phyloP scores from a whole-genome alignment of 306 rosid genomes.

The Nissolia schottii region DNA sequence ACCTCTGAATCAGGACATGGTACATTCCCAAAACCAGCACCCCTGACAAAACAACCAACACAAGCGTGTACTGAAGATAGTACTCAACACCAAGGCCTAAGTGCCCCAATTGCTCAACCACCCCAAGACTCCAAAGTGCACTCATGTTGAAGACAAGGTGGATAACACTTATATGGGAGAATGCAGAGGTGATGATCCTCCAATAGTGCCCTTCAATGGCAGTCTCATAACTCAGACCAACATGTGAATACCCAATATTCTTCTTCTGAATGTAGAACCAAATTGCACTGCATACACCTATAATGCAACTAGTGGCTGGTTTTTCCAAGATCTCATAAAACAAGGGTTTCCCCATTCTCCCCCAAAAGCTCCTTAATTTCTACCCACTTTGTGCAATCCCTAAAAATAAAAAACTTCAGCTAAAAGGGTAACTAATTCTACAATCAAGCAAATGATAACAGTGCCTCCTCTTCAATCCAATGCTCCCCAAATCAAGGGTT shows the following conservation, averaged over 20 bases:
- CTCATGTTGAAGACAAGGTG: slow-evolving; percentile 97
- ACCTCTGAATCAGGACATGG: slow-evolving; percentile 76
- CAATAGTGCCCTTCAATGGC: slow-evolving; percentile 88
- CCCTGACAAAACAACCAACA: slow-evolving; percentile 75
- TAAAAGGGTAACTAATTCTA: background rate
- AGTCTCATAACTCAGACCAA: slow-evolving; percentile 88
- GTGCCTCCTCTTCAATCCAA: slow-evolving; percentile 2
- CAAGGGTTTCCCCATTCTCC: slow-evolving; percentile 96
- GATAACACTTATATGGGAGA: slow-evolving; percentile 85
- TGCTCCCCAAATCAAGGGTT: slow-evolving; percentile 22
- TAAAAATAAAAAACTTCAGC: background rate
- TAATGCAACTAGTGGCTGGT: slow-evolving; percentile 80
- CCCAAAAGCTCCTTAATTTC: slow-evolving; percentile 11
- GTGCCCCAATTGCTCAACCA: slow-evolving; percentile 64
- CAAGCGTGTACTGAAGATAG: slow-evolving; percentile 93
- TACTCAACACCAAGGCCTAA: slow-evolving; percentile 78
- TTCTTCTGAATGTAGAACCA: slow-evolving; percentile 95
- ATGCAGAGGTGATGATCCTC: slow-evolving; percentile 91
- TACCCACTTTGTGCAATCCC: background rate
- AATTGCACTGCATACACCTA: slow-evolving; percentile 78
- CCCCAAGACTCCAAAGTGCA: slow-evolving; percentile 98
- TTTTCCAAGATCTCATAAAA: slow-evolving; percentile 86
- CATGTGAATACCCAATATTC: slow-evolving; percentile 88
- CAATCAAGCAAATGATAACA: slow-evolving; percentile 23
- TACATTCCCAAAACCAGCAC: slow-evolving; percentile 69